phyloP scores from a whole-genome alignment of 192 early-diverging fungal species.

The Coemansia sp. region DNA sequence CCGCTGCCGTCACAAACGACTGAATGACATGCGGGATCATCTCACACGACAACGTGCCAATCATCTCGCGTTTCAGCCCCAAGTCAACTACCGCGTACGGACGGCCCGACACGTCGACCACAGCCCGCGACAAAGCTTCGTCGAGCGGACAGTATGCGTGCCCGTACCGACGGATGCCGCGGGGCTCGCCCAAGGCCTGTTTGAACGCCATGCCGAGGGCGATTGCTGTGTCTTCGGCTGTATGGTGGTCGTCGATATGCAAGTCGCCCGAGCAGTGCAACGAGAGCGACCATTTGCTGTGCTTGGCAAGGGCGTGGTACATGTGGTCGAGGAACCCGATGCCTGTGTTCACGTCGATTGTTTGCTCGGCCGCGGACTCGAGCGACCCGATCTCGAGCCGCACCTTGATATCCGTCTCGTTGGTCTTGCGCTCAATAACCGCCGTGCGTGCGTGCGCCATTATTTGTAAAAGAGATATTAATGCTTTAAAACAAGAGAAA shows the following conservation, averaged over 20 bases:
- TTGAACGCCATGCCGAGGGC: conserved; percentile 93
- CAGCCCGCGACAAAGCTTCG: conserved; percentile 91
- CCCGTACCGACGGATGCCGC: conserved; percentile 90
- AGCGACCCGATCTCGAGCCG: conserved; percentile 58
- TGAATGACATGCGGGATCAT: conserved; percentile 98
- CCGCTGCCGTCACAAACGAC: conserved; percentile 87
- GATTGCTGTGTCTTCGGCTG: conserved; percentile 93
- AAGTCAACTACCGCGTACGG: conserved; percentile 81
- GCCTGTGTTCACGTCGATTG: conserved; percentile 81
- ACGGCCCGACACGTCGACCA: conserved; percentile 96
- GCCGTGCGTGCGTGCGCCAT: conserved; percentile 21
- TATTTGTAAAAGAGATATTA: background rate
- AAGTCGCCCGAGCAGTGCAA: conserved; percentile 89
- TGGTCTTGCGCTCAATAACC: conserved; percentile 79
- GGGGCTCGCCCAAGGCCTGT: conserved; percentile 83
- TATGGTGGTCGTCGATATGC: conserved; percentile 98
- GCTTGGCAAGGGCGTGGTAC: conserved; percentile 97
- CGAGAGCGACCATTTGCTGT: conserved; percentile 85
- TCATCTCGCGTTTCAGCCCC: conserved; percentile 86
- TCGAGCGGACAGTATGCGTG: conserved; percentile 94
- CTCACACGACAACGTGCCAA: conserved; percentile 88
- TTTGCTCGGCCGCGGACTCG: conserved; percentile 62
- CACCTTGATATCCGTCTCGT: conserved; percentile 89
- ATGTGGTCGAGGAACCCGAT: conserved; percentile 99
- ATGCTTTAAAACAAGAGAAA: background rate